Percentiles rank a stretch among this genome's conserved stretches.
phyloP scores from a whole-genome alignment of 139 green algal genomes.

The Tetraselmis striata region DNA sequence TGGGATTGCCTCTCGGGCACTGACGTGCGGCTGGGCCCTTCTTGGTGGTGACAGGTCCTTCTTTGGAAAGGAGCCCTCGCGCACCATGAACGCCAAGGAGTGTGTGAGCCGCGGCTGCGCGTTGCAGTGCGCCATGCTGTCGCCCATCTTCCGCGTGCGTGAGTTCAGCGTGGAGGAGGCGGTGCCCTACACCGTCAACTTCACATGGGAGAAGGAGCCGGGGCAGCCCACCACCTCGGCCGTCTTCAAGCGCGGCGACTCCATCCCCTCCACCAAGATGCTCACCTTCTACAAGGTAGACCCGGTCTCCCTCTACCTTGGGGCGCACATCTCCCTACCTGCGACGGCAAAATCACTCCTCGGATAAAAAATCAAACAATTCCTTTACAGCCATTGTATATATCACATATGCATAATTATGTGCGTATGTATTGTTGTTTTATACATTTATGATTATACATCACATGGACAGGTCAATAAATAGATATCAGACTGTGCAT shows the following conservation, averaged over 20 bases:
- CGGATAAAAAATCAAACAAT: too few species aligned
- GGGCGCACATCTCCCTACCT: neutral
- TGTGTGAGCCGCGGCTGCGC: conserved; percentile 83
- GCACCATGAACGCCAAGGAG: conserved; percentile 96
- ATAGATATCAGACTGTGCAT: too few species aligned
- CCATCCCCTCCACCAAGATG: conserved; percentile 82
- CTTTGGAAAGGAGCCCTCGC: conserved; percentile 57
- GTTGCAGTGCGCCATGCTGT: conserved; percentile 98
- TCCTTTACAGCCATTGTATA: too few species aligned
- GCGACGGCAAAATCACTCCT: neutral
- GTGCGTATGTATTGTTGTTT: too few species aligned
- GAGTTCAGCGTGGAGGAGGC: conserved; percentile 93
- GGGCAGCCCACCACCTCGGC: conserved; percentile 38
- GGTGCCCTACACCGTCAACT: conserved; percentile 71
- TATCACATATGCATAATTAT: too few species aligned
- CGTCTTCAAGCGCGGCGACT: conserved; percentile 66
- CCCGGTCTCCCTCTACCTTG: conserved; percentile 2
- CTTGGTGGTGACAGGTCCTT: neutral
- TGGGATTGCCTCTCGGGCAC: too few species aligned
- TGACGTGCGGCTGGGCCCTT: too few species aligned
- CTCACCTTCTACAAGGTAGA: conserved; percentile 68
- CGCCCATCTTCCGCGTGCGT: conserved; percentile 90
- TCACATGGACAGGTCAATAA: too few species aligned
- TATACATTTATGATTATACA: too few species aligned
- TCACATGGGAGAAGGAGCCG: conserved; percentile 73